A percentile compares a stretch with the other conserved stretches of the same genome.
These are phyloP conservation scores for Penicillium sp. DNA, from an alignment of 2,329 filamentous ascomycete genomes.

Conservation along the genomic window DNA sequence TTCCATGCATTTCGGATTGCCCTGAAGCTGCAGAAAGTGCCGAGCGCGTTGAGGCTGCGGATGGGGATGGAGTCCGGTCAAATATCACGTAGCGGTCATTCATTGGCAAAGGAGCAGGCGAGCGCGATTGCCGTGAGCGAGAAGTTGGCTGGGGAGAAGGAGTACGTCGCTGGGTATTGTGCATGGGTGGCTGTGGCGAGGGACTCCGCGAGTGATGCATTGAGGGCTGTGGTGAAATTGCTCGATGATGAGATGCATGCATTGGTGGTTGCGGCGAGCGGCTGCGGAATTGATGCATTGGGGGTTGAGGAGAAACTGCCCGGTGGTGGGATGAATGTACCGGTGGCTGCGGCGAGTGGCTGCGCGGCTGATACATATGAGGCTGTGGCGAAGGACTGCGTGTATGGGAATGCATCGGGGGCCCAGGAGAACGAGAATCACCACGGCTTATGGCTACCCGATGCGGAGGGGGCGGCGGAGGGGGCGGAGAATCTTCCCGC, in stretches of 20 bases:
- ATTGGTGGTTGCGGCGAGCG: slow-evolving; percentile 16
- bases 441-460: slow-evolving; percentile 55
- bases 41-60: slow-evolving; percentile 27
- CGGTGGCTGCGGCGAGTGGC: slow-evolving; percentile 14
- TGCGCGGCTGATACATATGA: slow-evolving; percentile 17
- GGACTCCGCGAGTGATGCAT: slow-evolving; percentile 14
- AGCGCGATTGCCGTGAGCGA: slow-evolving; percentile 19
- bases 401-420: slow-evolving; percentile 5
- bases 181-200: slow-evolving; percentile 17
- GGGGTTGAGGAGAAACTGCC: slow-evolving; percentile 1
- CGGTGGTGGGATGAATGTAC: slow-evolving; percentile 3
- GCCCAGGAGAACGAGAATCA: slow-evolving; percentile 18
- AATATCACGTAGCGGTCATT: slow-evolving; percentile 43
- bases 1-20: slow-evolving; percentile 63
- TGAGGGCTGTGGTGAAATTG: slow-evolving; percentile 1
- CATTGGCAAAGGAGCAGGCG: slow-evolving; percentile 40
- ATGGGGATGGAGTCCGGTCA: slow-evolving; percentile 51
- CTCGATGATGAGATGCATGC: slow-evolving; percentile 5
- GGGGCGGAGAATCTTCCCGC: slow-evolving; percentile 73
- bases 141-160: slow-evolving; percentile 17
- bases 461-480: slow-evolving; percentile 81
- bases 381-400: background rate
- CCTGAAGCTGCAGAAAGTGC: slow-evolving; percentile 17
- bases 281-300: slow-evolving; percentile 9
- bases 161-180: slow-evolving; percentile 6